These are phyloP conservation scores for Fusarium camptoceras DNA, from an alignment of 2,329 filamentous ascomycete genomes.

Conservation along the genomic window DNA sequence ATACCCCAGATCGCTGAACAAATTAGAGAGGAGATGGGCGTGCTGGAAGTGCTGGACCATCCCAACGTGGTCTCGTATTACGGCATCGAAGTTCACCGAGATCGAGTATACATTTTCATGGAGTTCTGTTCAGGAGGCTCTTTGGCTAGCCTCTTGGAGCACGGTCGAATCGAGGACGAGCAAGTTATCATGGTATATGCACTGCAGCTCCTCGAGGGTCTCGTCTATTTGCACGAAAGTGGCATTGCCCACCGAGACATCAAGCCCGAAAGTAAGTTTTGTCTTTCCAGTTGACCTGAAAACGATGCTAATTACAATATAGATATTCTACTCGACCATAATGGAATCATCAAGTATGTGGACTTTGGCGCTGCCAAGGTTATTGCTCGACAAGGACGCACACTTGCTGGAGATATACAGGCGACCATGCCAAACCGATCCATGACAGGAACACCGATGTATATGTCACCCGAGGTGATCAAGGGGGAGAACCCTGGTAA, in stretches of 20 bases:
- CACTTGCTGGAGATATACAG: slow-evolving; percentile 72
- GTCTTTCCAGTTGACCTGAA: neutral
- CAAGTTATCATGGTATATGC: slow-evolving; percentile 98
- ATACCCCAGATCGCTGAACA: slow-evolving; percentile 94
- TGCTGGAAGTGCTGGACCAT: slow-evolving; percentile 94
- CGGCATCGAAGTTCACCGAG: slow-evolving; percentile 96
- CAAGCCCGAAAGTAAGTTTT: slow-evolving; percentile 89
- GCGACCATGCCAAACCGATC: slow-evolving; percentile 80
- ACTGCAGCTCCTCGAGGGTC: slow-evolving; percentile 90
- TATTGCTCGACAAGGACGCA: slow-evolving; percentile 92
- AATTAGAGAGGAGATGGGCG: slow-evolving; percentile 96
- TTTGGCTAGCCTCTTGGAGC: slow-evolving; percentile 87
- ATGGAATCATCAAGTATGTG: slow-evolving; percentile 98
- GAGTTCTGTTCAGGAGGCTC: slow-evolving; percentile 98
- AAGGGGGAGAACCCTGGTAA: slow-evolving; percentile 85
- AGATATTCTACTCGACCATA: slow-evolving; percentile 97
- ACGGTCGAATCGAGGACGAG: slow-evolving; percentile 97
- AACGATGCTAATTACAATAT: slow-evolving; percentile 31
- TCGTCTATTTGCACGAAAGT: slow-evolving; percentile 92
- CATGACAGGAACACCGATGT: slow-evolving; percentile 99
- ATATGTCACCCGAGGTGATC: slow-evolving; percentile 99
- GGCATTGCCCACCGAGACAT: slow-evolving; percentile 96
- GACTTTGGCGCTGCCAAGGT: slow-evolving; percentile 98
- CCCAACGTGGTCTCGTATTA: slow-evolving; percentile 98
- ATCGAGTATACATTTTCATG: slow-evolving; percentile 99